Evolutionary conservation across 768 basidiomycete genomes (phyloP).

Genomic region (Gymnopilus dilepis): DNA sequence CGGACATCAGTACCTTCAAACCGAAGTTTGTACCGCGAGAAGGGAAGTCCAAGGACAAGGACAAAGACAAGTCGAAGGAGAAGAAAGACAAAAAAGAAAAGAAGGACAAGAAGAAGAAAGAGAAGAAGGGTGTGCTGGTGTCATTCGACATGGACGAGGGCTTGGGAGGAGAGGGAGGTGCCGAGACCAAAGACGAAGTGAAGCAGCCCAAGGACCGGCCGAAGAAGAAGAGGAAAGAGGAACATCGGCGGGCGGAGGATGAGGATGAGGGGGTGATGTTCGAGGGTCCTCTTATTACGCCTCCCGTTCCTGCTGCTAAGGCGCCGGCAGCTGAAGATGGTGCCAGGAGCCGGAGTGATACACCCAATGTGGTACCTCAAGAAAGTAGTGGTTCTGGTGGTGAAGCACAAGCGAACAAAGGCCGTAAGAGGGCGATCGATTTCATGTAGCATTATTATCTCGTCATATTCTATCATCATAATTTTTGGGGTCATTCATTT

Average conservation of each 20-base stretch:
- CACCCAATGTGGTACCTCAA: constrained; percentile 3
- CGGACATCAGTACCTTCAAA: constrained; percentile 77
- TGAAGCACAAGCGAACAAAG: constrained; percentile 41
- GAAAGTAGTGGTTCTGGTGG: constrained; percentile 27
- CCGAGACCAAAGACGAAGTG: constrained; percentile 16
- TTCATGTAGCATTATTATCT: constrained; percentile 60
- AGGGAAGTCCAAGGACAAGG: constrained; percentile 51
- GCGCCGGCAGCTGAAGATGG: constrained; percentile 19
- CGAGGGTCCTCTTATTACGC: constrained; percentile 60
- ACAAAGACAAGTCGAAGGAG: constrained; percentile 37
- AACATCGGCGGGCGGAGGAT: constrained; percentile 40
- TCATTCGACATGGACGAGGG: constrained; percentile 83
- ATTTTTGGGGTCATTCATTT: background rate
- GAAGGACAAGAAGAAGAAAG: constrained; percentile 57
- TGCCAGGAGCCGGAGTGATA: too few relatives aligned
- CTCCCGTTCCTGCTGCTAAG: constrained; percentile 41
- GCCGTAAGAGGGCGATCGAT: constrained; percentile 75
- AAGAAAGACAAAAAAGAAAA: constrained; percentile 52
- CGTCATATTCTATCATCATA: background rate
- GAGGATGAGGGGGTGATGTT: constrained; percentile 62
- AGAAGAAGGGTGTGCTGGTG: constrained; percentile 55
- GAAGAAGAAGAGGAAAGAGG: constrained; percentile 48
- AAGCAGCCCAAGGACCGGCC: constrained; percentile 43
- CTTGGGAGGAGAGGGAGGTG: constrained; percentile 40
- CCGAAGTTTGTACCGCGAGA: constrained; percentile 85